phyloP scores from a whole-genome alignment of 129 eudicot species.

The Flaveria bidentis region DNA sequence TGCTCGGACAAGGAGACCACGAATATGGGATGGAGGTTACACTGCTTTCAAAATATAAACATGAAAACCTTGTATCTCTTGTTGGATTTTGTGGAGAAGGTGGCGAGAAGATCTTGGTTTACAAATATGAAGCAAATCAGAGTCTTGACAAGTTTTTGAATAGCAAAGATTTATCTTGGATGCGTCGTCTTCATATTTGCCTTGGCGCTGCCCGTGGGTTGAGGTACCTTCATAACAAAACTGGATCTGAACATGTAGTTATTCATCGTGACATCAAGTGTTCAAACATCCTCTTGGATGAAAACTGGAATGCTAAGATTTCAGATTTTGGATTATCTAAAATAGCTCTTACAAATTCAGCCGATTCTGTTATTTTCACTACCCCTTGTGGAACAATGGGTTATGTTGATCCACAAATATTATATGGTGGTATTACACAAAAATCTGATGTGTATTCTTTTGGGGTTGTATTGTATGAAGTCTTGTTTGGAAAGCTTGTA shows the following conservation, averaged over 20 bases:
- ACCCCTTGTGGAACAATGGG: slow-evolving; percentile 20
- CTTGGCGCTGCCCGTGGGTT: slow-evolving; percentile 30
- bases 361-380: background rate
- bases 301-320: slow-evolving; percentile 16
- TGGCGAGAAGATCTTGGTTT: slow-evolving; percentile 35
- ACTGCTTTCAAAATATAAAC: slow-evolving; percentile 35
- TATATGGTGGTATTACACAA: background rate
- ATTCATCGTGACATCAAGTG: slow-evolving; percentile 32
- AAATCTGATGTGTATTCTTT: slow-evolving; percentile 23
- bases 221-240: slow-evolving; percentile 25
- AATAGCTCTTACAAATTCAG: background rate
- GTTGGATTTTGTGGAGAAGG: slow-evolving; percentile 28
- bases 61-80: slow-evolving; percentile 18
- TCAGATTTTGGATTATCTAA: slow-evolving; percentile 21
- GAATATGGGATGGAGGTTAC: slow-evolving; percentile 34
- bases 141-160: slow-evolving; percentile 26
- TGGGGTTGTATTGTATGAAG: slow-evolving; percentile 15
- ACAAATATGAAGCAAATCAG: slow-evolving; percentile 30
- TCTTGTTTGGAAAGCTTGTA: background rate
- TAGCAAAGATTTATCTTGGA: slow-evolving; percentile 28
- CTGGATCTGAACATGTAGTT: background rate
- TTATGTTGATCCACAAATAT: slow-evolving; percentile 19
- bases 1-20: slow-evolving; percentile 29
- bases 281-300: slow-evolving; percentile 21
- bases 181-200: slow-evolving; percentile 39